A percentile compares a stretch with the other conserved stretches of the same genome.
Conservation (phyloP, 2,329 filamentous ascomycete species). For the Epichloe baconii region DNA sequence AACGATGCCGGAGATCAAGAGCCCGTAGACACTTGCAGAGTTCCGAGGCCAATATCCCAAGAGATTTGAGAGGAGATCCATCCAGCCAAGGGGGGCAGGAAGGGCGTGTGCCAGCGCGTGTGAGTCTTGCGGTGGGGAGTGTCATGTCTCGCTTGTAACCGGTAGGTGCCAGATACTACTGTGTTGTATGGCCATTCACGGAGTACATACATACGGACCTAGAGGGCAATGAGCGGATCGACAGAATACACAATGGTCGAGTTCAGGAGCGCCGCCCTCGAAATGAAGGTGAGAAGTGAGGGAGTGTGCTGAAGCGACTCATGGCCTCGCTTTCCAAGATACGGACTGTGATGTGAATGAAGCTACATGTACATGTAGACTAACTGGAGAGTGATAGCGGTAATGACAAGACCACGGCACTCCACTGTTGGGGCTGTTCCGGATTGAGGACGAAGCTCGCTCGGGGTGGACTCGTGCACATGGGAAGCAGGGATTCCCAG, state of each 20-base stretch:
- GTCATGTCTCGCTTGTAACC: slow-evolving; percentile 11
- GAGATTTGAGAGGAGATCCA: not conserved
- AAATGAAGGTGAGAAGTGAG: too few relatives aligned
- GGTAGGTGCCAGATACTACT: slow-evolving; percentile 1
- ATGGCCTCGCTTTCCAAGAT: not conserved
- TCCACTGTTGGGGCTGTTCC: not conserved
- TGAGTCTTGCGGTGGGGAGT: slow-evolving; percentile 6
- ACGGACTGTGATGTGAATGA: not conserved
- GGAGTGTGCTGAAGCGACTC: not conserved
- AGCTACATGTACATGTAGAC: not conserved
- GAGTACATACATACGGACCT: not conserved
- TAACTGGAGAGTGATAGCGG: too few relatives aligned
- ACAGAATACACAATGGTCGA: too few relatives aligned
- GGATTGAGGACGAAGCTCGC: not conserved
- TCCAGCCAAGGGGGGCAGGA: not conserved
- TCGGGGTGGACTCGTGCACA: slow-evolving; percentile 1
- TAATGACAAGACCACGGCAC: not conserved
- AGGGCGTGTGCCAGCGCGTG: slow-evolving; percentile 4
- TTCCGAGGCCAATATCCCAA: slow-evolving; percentile 8
- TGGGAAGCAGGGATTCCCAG: slow-evolving; percentile 3
- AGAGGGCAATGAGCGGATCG: not conserved
- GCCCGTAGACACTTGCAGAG: too few relatives aligned
- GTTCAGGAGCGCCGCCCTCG: too few relatives aligned
- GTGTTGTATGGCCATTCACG: too few relatives aligned
- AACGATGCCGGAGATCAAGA: not conserved